These are phyloP conservation scores for Globisporangium ultimum DNA, from an alignment of 352 stramenopile species.

Conservation along the genomic window DNA sequence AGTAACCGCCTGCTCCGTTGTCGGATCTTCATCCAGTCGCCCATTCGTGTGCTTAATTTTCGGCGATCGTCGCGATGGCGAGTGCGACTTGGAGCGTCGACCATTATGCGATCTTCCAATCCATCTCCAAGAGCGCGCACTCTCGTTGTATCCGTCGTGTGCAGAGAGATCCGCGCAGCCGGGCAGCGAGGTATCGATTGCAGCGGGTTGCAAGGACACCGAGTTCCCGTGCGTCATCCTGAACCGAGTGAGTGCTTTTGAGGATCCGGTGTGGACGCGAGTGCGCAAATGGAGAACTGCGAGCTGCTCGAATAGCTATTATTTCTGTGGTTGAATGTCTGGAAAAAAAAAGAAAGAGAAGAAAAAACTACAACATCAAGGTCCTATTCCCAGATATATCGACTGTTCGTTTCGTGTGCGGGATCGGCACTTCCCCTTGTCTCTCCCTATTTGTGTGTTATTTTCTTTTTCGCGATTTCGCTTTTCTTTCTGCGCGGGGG, in stretches of 20 bases:
- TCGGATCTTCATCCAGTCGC: constrained; percentile 12
- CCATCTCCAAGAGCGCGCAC: not conserved
- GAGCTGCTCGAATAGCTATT: no score
- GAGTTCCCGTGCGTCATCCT: constrained; percentile 2
- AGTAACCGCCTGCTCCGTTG: not conserved
- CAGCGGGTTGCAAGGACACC: constrained; percentile 1
- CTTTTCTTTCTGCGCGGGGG: no score
- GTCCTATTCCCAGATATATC: no score
- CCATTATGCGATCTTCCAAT: not conserved
- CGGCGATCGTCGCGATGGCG: constrained; percentile 19
- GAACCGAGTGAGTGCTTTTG: not conserved
- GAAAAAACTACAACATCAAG: no score
- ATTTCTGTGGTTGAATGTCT: not conserved
- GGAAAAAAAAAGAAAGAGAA: not conserved
- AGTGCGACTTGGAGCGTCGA: constrained; percentile 21
- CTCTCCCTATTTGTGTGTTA: no score
- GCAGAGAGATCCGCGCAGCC: not conserved
- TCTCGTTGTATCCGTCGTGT: not conserved
- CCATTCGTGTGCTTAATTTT: constrained; percentile 32
- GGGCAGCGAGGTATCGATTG: constrained; percentile 4
- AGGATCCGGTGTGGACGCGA: no score
- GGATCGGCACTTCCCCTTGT: no score
- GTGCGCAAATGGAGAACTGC: no score
- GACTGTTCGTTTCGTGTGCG: no score
- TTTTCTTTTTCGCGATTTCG: no score